phyloP scores from a whole-genome alignment of 2,329 filamentous ascomycete species.

The Penicillium sp. region DNA sequence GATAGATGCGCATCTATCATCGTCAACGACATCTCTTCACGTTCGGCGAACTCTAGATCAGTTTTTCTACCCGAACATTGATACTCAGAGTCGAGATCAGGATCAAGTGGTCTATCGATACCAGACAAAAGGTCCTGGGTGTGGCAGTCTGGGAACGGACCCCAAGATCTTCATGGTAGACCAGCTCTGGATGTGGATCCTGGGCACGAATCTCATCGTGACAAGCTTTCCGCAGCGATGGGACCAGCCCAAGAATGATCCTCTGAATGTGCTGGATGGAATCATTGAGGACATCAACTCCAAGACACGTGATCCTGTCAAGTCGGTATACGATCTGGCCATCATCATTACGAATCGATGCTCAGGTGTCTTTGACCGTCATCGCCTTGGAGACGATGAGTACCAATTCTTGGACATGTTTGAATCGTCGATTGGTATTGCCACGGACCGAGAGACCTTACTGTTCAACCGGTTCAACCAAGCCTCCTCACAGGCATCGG shows the following conservation, averaged over 20 bases:
- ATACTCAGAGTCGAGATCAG: conserved; percentile 54
- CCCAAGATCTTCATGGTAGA: conserved; percentile 63
- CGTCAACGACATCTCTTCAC: conserved; percentile 41
- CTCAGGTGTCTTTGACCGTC: conserved; percentile 56
- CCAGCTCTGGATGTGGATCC: conserved; percentile 61
- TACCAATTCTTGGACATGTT: conserved; percentile 65
- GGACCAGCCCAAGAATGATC: conserved; percentile 55
- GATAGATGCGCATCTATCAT: conserved; percentile 33
- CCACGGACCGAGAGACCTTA: conserved; percentile 50
- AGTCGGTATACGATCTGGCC: conserved; percentile 57
- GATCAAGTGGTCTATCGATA: conserved; percentile 63
- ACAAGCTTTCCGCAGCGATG: conserved; percentile 36
- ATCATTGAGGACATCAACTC: conserved; percentile 61
- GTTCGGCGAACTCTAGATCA: conserved; percentile 59
- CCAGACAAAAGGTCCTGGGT: conserved; percentile 35
- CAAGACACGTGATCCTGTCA: conserved; percentile 55
- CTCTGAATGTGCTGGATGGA: conserved; percentile 55
- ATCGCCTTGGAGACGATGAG: conserved; percentile 52
- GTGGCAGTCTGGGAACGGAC: conserved; percentile 34
- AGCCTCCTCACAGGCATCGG: conserved; percentile 52
- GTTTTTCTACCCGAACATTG: conserved; percentile 57
- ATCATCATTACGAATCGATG: conserved; percentile 57
- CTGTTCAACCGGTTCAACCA: conserved; percentile 56
- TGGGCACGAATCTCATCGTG: conserved; percentile 54
- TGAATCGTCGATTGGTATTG: conserved; percentile 54